Evolutionary conservation across 1,139 yeast species (phyloP).

Genomic region (Kodamaea sp.): DNA sequence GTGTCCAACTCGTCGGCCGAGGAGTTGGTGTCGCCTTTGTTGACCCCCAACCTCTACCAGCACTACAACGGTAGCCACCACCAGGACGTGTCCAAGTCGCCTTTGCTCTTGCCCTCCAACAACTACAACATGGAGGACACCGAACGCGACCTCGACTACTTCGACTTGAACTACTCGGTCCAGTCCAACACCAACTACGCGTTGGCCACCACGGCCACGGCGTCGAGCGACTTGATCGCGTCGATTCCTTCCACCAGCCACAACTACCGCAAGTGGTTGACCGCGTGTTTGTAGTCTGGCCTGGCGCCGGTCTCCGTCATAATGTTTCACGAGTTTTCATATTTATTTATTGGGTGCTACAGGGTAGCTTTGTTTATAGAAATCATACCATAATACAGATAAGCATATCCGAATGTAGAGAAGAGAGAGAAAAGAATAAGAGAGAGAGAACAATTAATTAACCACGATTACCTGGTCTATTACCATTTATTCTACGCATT

Average conservation of each 20-base stretch:
- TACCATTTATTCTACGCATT: too few relatives aligned
- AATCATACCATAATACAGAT: background rate
- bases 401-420: too few relatives aligned
- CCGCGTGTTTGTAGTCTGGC: constrained; percentile 33
- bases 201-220: constrained; percentile 14
- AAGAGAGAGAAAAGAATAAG: too few relatives aligned
- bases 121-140: constrained; percentile 3
- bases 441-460: too few relatives aligned
- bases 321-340: constrained; percentile 5
- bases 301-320: too few relatives aligned
- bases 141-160: constrained; percentile 27
- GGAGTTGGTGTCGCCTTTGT: constrained; percentile 37
- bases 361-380: constrained; percentile 12
- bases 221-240: constrained; percentile 10
- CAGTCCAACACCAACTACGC: constrained; percentile 22
- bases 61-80: constrained; percentile 16
- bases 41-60: constrained; percentile 37
- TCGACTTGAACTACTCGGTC: constrained; percentile 38
- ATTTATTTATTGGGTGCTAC: constrained; percentile 10
- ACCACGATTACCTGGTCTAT: too few relatives aligned
- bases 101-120: constrained; percentile 20
- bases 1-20: constrained; percentile 18
- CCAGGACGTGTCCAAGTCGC: constrained; percentile 20
- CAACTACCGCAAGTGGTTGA: constrained; percentile 48
- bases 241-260: constrained; percentile 36